Base-by-base conservation (phyloP, 2,329 filamentous ascomycete genomes). In the Davidsoniella eucalypti region DNA sequence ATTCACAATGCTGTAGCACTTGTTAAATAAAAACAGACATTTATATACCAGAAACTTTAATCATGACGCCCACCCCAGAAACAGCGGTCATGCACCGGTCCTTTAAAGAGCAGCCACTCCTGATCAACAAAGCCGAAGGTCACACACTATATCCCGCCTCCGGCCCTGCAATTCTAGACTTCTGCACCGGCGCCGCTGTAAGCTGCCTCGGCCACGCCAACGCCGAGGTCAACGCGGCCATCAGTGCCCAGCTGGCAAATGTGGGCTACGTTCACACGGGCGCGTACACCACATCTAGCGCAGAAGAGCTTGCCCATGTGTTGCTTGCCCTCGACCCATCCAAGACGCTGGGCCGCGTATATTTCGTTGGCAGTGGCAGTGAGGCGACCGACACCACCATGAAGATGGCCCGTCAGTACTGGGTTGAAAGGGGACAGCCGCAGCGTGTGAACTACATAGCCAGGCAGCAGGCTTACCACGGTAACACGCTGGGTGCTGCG, bases 171-270 rank as follows among this genome's bases (percentile, higher is more conserved):
- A 69, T 85, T 39, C 69, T 83, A n/a, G 81, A 85, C 59, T 76
- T 76, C 4, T 79, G 76, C n/a, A 72, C 76, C 39, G 81, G 81
- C 44, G 77, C 80, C 12, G 78, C 77, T 6, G 81, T 85, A 5
- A 69, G 76, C 8, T 78, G 76, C 59, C 60, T 84, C 7, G 80
- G 80, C 14, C 76, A 82, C 58, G 72, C 71, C 29, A 69, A 79
- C 51, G 56, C 68, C 50, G 65, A 74, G 50, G 72, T 84, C 18
- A 67, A 65, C 25, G 62, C 69, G 16, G 77, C 77, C 1, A 68
- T 83, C 26, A 63, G 65, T 17, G 58, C 67, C 16, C 78, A 82
- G 56, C 64, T 78, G 58, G 64, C 67, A 49, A 63, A 52, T n/a
- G 55, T 60, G n/a, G 52, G 54, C 46, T 62, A 60, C 41, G 57